Percentiles rank a stretch among this genome's conserved stretches.
Evolutionary conservation across 106 monocot species (phyloP).

Genomic region (Allium cepa): DNA sequence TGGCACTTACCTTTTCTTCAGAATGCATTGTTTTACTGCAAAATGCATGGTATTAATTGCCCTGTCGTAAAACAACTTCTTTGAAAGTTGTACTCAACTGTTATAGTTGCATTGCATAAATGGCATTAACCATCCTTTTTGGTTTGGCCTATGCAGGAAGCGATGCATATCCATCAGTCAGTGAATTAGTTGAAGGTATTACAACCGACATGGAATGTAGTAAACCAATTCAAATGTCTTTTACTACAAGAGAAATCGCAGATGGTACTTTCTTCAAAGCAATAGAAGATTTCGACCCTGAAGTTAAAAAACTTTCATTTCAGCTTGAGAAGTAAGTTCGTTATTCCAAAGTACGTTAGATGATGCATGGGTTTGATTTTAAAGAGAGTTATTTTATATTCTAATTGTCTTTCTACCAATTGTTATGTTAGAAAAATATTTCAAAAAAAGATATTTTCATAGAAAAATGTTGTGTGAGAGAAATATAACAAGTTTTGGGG

Average conservation of each 20-base stretch:
- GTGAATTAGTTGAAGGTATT: conserved; percentile 40
- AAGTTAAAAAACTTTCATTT: conserved; percentile 59
- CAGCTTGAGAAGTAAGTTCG: conserved; percentile 72
- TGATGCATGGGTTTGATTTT: not conserved
- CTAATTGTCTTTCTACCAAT: too few relatives aligned
- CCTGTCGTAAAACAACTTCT: too few relatives aligned
- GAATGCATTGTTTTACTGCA: too few relatives aligned
- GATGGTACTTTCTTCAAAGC: conserved; percentile 98
- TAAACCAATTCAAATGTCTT: conserved; percentile 60
- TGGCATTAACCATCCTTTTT: not conserved
- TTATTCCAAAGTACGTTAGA: not conserved
- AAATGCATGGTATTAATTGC: too few relatives aligned
- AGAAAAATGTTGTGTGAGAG: too few relatives aligned
- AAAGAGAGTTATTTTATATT: too few relatives aligned
- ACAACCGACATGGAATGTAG: conserved; percentile 57
- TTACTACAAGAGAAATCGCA: conserved; percentile 81
- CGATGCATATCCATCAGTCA: conserved; percentile 71
- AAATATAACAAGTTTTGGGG: too few relatives aligned
- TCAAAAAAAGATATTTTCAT: too few relatives aligned
- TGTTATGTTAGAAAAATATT: too few relatives aligned
- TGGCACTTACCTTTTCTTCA: too few relatives aligned
- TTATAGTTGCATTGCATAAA: too few relatives aligned
- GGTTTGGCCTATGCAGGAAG: conserved; percentile 23
- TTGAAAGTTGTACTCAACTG: too few relatives aligned
- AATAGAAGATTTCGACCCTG: conserved; percentile 84